Conservation (phyloP, 106 monocot genomes). For the Dendrobium chrysotoxum region DNA sequence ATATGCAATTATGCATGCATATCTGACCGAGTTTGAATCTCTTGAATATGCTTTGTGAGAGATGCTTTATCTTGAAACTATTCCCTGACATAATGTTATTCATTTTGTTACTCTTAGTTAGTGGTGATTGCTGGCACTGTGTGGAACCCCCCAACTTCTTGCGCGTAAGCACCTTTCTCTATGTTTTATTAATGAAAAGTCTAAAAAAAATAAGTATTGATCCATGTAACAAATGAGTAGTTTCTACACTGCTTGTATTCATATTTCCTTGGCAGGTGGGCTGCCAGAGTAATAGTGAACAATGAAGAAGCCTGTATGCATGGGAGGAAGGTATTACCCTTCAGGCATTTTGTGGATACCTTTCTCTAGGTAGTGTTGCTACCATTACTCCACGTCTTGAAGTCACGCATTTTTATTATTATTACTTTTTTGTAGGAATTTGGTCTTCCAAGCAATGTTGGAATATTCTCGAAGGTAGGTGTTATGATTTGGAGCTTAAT, state of each 20-base stretch:
- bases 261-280: conserved; percentile 57
- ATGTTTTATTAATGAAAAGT: neutral
- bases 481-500: neutral
- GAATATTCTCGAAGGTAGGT: conserved; percentile 69
- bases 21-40: neutral
- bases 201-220: neutral
- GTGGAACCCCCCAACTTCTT: conserved; percentile 95
- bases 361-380: neutral
- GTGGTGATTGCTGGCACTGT: conserved; percentile 92
- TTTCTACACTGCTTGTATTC: neutral
- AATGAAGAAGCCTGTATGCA: conserved; percentile 80
- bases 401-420: neutral
- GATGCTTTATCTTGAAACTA: neutral
- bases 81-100: neutral
- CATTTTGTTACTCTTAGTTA: conserved; percentile 38
- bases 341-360: neutral
- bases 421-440: conserved; percentile 52
- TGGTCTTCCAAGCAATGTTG: conserved; percentile 92
- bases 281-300: conserved; percentile 84
- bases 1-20: conserved; percentile 1
- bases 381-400: neutral
- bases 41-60: neutral
- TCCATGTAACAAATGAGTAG: neutral
- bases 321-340: conserved; percentile 59
- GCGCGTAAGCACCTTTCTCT: conserved; percentile 50